Evolutionary conservation across 139 green algal genomes (phyloP), one percentile per base, ranked within the genome.

Genomic region (Chlamydomonas sphaeroides): DNA sequence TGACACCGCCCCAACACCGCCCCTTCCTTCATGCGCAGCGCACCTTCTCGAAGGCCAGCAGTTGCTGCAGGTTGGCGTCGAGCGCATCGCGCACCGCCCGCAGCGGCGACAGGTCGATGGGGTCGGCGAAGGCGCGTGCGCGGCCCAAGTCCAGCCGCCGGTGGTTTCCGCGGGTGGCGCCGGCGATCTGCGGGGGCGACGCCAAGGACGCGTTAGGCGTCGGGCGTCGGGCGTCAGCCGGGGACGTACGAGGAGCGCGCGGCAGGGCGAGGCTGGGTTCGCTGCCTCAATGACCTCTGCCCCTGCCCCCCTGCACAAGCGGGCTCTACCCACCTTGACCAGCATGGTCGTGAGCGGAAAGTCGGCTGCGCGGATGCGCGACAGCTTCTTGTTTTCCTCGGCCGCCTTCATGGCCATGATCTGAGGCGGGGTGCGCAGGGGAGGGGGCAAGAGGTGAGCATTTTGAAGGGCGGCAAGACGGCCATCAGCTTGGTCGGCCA

Each of bases 121-220:
- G 62, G 49, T 88, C 84, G n/a, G 76, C 84, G 36, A 71, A 80
- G 33, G 69, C 84, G 21, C 78, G 61, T 1, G 68, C 84, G 32
- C 75, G 84, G 48, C 84, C 84, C 69, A 88, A 68, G 84, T 88
- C 84, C 59, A 88, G 84, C 18, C 84, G 76, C 38, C 75, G 61
- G 59, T 82, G 75, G 6, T 35, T 35, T 7, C 83, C 83, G 8
- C 75, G 66, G n/a, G 83, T 84, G n/a, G 56, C 53, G 36, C 83
- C 83, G n/a, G 75, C 73, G 36, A 88, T 39, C 59, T 76, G 49
- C 45, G 45, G 45, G 10, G 45, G 45, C 45, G 14, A n/a, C n/a
- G n/a, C n/a, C n/a, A n/a, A n/a, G n/a, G n/a, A n/a, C n/a, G n/a
- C n/a, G n/a, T n/a, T n/a, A n/a, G n/a, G n/a, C n/a, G n/a, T n/a